A percentile compares a stretch with the other conserved stretches of the same genome.
phyloP scores from a whole-genome alignment of 768 basidiomycete species.

The Agaricus subrufescens region DNA sequence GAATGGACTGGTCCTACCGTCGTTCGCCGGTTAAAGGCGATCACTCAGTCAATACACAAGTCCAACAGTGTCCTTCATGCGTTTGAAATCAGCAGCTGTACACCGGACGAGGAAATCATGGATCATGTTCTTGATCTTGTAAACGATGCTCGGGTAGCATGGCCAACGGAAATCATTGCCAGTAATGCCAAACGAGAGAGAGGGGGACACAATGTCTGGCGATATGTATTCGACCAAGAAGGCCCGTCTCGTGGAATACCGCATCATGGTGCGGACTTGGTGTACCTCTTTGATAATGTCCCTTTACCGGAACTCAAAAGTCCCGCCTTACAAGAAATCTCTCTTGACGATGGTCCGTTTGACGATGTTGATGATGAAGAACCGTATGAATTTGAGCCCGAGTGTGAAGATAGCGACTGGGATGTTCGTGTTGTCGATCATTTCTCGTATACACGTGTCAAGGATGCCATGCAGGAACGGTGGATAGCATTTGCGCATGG shows the following conservation, averaged over 20 bases:
- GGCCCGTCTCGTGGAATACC: constrained; percentile 58
- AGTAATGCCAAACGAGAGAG: constrained; percentile 44
- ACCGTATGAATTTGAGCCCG: not conserved
- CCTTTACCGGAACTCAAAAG: constrained; percentile 41
- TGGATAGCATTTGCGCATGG: constrained; percentile 78
- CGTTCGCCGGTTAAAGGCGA: constrained; percentile 65
- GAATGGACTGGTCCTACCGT: constrained; percentile 60
- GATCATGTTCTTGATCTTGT: constrained; percentile 71
- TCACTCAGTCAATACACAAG: constrained; percentile 65
- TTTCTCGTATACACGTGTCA: constrained; percentile 61
- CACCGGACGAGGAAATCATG: constrained; percentile 59
- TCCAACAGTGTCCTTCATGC: constrained; percentile 58
- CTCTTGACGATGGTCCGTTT: constrained; percentile 29
- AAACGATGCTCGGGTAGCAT: constrained; percentile 69
- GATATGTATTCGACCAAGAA: constrained; percentile 83
- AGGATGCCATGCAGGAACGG: constrained; percentile 65
- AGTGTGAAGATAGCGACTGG: constrained; percentile 37
- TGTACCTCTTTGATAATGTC: constrained; percentile 77
- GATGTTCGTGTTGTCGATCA: constrained; percentile 55
- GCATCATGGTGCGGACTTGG: constrained; percentile 68
- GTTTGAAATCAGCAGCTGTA: constrained; percentile 65
- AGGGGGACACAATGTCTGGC: constrained; percentile 62
- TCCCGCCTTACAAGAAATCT: constrained; percentile 11
- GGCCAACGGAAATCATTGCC: constrained; percentile 68
- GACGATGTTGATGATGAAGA: constrained; percentile 20